These are phyloP conservation scores for Boletus fagicola DNA, from an alignment of 768 basidiomycete species.

Conservation along the genomic window DNA sequence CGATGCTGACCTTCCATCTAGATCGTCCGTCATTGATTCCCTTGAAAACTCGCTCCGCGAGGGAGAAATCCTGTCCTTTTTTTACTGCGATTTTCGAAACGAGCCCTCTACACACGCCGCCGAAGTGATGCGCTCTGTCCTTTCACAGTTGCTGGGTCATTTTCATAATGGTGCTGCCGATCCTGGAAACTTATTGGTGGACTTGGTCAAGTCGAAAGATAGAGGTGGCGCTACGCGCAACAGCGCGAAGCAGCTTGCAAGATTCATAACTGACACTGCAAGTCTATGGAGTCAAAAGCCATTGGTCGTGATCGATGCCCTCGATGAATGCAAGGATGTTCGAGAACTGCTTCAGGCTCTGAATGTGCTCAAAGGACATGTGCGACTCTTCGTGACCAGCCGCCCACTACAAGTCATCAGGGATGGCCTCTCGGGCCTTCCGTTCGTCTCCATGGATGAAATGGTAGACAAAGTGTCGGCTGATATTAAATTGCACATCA, in stretches of 20 bases:
- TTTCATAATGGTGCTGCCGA: not conserved
- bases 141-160: not conserved
- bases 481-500: not conserved
- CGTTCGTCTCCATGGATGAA: not conserved
- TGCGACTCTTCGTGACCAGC: not conserved
- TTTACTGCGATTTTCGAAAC: not conserved
- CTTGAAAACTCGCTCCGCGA: not conserved
- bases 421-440: not conserved
- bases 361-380: not conserved
- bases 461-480: not conserved
- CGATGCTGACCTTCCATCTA: too few relatives aligned
- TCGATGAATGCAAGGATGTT: not conserved
- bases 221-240: too few relatives aligned
- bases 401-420: too few relatives aligned
- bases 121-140: not conserved
- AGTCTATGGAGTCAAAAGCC: not conserved
- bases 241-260: not conserved
- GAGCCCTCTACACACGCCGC: not conserved
- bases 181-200: not conserved
- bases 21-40: too few relatives aligned
- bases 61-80: not conserved
- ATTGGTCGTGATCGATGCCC: not conserved
- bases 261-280: too few relatives aligned
- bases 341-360: not conserved
- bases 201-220: too few relatives aligned